A percentile compares a stretch with the other conserved stretches of the same genome.
Conservation (phyloP, 495 filamentous ascomycete genomes). For the Aspergillus taichungensis region DNA sequence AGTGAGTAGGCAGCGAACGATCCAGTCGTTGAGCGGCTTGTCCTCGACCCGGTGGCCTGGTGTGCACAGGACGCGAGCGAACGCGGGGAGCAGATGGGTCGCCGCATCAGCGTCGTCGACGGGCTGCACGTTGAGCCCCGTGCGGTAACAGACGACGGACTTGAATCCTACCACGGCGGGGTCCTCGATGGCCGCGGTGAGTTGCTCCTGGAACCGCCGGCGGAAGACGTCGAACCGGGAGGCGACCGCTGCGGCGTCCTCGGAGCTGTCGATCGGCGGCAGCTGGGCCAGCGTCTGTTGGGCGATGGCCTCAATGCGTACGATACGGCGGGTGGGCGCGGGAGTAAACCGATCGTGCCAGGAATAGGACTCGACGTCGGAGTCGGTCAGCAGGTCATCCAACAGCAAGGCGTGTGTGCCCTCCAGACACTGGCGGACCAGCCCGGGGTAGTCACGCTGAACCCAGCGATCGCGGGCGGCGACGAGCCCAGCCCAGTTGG, state of each 20-base stretch:
- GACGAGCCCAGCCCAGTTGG: slow-evolving; percentile 53
- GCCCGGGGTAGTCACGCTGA: slow-evolving; percentile 45
- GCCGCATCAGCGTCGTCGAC: slow-evolving; percentile 17
- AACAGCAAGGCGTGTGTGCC: slow-evolving; percentile 72
- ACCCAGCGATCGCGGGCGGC: slow-evolving; percentile 47
- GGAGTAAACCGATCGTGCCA: slow-evolving; percentile 66
- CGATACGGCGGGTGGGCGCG: slow-evolving; percentile 62
- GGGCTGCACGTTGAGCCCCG: slow-evolving; percentile 49
- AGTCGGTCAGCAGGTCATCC: slow-evolving; percentile 63
- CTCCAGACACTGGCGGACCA: slow-evolving; percentile 55
- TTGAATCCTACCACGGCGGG: slow-evolving; percentile 76
- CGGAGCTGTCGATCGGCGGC: slow-evolving; percentile 5
- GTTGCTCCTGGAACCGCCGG: slow-evolving; percentile 35
- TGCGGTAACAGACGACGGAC: slow-evolving; percentile 75
- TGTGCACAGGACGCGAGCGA: slow-evolving; percentile 21
- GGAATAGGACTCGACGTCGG: slow-evolving; percentile 48
- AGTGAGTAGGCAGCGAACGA: slow-evolving; percentile 48
- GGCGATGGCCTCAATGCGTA: slow-evolving; percentile 75
- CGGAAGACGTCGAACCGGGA: slow-evolving; percentile 27
- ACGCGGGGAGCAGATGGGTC: slow-evolving; percentile 16
- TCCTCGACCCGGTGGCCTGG: slow-evolving; percentile 45
- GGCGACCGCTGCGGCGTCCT: neutral
- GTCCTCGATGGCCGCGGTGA: slow-evolving; percentile 49
- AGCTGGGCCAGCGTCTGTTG: slow-evolving; percentile 49
- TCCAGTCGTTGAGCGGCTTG: slow-evolving; percentile 52